These are phyloP conservation scores for Aureobasidium sp. DNA, from an alignment of 2,329 filamentous ascomycete species.

Conservation along the genomic window DNA sequence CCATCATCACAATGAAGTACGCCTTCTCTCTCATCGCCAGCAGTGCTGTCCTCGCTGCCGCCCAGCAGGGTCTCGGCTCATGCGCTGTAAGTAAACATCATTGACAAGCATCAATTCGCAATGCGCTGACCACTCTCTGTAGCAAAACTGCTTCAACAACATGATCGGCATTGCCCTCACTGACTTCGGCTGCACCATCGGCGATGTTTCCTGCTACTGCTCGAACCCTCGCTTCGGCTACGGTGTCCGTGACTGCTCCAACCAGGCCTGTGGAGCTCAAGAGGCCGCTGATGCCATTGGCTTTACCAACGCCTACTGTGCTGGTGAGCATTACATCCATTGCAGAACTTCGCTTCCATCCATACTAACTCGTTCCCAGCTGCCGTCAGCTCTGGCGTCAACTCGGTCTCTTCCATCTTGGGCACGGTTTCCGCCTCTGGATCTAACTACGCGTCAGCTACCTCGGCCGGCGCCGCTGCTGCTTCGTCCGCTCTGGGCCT, in stretches of 20 bases:
- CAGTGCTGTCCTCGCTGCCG: constrained; percentile 25
- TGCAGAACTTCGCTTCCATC: neutral
- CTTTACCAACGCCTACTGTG: constrained; percentile 27
- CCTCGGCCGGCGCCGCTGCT: constrained; percentile 12
- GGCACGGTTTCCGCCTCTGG: constrained; percentile 10
- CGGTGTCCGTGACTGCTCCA: constrained; percentile 31
- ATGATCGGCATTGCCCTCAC: constrained; percentile 25
- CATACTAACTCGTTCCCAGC: constrained; percentile 6
- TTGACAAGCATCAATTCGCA: neutral
- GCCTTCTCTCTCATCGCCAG: constrained; percentile 22
- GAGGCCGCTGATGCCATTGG: constrained; percentile 22
- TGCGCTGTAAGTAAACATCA: constrained; percentile 26
- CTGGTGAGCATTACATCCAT: neutral
- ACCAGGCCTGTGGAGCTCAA: constrained; percentile 23
- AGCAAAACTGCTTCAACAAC: constrained; percentile 30
- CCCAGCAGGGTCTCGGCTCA: constrained; percentile 24
- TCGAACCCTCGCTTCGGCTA: constrained; percentile 27
- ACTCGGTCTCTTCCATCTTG: constrained; percentile 8
- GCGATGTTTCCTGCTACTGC: constrained; percentile 30
- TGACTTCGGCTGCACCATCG: constrained; percentile 23
- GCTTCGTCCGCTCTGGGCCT: neutral
- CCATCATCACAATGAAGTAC: constrained; percentile 27
- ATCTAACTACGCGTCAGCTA: constrained; percentile 13
- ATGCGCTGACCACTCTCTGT: neutral
- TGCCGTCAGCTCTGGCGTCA: constrained; percentile 1